phyloP scores from a whole-genome alignment of 2,329 filamentous ascomycete species.

The Nemania diffusa region DNA sequence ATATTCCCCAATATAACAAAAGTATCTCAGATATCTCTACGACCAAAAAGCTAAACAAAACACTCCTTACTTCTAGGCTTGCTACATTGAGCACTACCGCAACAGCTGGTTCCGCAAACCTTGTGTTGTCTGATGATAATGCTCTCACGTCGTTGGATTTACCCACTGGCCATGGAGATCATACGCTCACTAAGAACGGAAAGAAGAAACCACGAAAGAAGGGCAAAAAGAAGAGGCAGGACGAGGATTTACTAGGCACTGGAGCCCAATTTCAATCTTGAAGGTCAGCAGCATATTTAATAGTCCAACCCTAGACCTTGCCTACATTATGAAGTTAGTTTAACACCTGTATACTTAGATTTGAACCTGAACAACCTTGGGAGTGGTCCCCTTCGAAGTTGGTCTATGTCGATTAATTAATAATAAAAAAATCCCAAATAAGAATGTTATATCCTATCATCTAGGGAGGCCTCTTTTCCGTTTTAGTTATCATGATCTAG shows the following conservation, averaged over 20 bases:
- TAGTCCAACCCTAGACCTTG: no score
- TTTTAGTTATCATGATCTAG: no score
- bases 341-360: no score
- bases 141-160: background rate
- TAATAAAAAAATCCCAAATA: no score
- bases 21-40: no score
- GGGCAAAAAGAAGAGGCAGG: slow-evolving; percentile 12
- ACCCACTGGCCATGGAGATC: background rate
- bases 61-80: background rate
- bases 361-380: no score
- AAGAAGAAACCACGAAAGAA: slow-evolving; percentile 3
- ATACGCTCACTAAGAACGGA: background rate
- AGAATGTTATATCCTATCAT: no score
- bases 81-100: background rate
- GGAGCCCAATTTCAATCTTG: slow-evolving; percentile 17
- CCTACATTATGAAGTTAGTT: no score
- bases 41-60: background rate
- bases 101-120: background rate
- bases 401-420: no score
- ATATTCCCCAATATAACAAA: no score
- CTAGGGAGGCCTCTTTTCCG: no score
- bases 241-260: slow-evolving; percentile 5
- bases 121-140: background rate
- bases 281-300: background rate
- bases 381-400: no score